Evolutionary conservation across 331 rosid genomes (phyloP), one percentile per base, ranked within the genome.

Genomic region (Pyrus hybrid): DNA sequence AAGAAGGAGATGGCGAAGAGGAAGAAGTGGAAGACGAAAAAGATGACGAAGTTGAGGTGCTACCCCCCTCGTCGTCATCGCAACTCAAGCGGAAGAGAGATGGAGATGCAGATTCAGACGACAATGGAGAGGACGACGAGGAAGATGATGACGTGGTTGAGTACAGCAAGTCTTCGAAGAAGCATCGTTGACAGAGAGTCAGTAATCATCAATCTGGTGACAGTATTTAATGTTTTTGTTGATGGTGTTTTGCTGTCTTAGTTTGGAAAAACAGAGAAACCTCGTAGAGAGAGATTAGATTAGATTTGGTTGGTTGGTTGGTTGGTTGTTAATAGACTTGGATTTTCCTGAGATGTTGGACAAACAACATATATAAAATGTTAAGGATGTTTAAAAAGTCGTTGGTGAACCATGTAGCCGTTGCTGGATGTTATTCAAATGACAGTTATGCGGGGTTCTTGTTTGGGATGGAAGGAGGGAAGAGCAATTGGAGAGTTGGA

Each of bases 61-160:
- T 18, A 25, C 32, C 93, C 58, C 86, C 91, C 12, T 68, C 73
- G 0, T 30, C 83, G 7, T 82, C 94, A 61, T 85, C 91, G 13
- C 80, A 84, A 23, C 80, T 17, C 14, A 93, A 93, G 86, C 86
- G 98, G 81, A 93, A 87, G 91, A 91, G 98, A 76, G 90, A 91
- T 43, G 91, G 73, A 28, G 88, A 80, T 45, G 86, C 16, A 0
- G 88, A 74, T 16, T 76, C 78, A 22, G 86, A 79, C 13, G 88
- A 73, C 17, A 76, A 79, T 60, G 80, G 80, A 6, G 83, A 68
- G 58, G 81, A 74, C 0, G 78, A 73, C 2, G 83, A 73, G 3
- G 91, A 82, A 2, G 97, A 78, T 0, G 91, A 81, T 3, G 96
- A 84, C 79, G 92, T 73, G 33, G 93, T 77, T 13, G 87, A 83